Conservation (phyloP, 2,329 filamentous ascomycete species). For the Thielaviopsis punctulata region DNA sequence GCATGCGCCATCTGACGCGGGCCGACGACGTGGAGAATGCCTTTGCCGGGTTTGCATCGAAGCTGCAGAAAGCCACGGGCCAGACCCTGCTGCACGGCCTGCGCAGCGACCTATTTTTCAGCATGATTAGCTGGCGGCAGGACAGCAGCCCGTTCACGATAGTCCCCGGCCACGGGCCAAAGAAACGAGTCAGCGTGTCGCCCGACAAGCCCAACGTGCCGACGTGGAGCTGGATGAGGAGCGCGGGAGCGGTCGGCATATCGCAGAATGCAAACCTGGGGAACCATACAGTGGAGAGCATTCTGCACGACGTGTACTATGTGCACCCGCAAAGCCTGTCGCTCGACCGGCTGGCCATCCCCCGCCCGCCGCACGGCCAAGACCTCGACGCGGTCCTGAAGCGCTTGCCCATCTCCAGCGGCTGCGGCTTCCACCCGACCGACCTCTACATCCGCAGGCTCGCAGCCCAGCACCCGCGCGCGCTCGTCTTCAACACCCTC, state of each 20-base stretch:
- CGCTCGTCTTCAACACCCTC: not conserved
- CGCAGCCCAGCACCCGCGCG: not conserved
- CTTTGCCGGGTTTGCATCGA: not conserved
- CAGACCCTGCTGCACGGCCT: not conserved
- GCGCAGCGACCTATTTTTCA: not conserved
- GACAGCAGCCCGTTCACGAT: not conserved
- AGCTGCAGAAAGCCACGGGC: not conserved
- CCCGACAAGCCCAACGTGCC: not conserved
- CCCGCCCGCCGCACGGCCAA: too few species aligned
- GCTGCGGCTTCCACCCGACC: not conserved
- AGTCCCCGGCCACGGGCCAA: not conserved
- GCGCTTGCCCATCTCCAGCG: not conserved
- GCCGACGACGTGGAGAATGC: not conserved
- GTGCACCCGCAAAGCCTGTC: not conserved
- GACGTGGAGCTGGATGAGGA: not conserved
- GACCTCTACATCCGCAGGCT: not conserved
- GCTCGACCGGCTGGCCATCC: not conserved
- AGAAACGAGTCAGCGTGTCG: not conserved
- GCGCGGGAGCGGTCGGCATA: not conserved
- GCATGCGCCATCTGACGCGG: not conserved
- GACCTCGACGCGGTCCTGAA: not conserved
- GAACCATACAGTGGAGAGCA: not conserved
- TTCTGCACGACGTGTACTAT: not conserved
- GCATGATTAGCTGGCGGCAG: not conserved
- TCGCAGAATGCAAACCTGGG: not conserved